These are phyloP conservation scores for Suillus occidentalis DNA, from an alignment of 768 basidiomycete species.

Conservation along the genomic window DNA sequence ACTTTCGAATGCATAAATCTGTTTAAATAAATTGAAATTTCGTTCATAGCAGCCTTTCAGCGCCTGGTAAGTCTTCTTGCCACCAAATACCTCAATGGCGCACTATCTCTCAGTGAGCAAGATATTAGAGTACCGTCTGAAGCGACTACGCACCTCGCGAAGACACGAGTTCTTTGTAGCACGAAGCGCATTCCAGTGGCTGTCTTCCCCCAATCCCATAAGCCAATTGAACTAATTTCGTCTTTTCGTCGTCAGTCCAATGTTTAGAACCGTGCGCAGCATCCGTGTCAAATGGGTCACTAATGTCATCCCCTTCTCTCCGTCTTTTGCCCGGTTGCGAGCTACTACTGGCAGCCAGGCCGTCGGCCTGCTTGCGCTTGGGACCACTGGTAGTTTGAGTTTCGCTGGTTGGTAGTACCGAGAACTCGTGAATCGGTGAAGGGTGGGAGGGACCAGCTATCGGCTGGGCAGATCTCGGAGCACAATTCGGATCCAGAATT, in stretches of 20 bases:
- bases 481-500: conserved; percentile 29
- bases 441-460: conserved; percentile 27
- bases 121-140: background rate
- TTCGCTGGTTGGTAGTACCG: conserved; percentile 31
- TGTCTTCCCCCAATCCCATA: conserved; percentile 68
- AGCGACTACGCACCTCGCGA: conserved; percentile 54
- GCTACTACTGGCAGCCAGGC: conserved; percentile 16
- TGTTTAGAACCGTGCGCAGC: conserved; percentile 70
- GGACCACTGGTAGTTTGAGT: conserved; percentile 19
- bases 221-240: conserved; percentile 77
- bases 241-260: conserved; percentile 85
- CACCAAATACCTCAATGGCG: conserved; percentile 65
- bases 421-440: conserved; percentile 35
- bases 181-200: conserved; percentile 75
- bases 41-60: conserved; percentile 85
- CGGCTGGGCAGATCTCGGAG: conserved; percentile 26
- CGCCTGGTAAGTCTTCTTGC: conserved; percentile 81
- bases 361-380: conserved; percentile 52
- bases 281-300: conserved; percentile 32
- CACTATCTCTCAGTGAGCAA: conserved; percentile 45
- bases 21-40: conserved; percentile 83
- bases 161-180: conserved; percentile 83
- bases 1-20: conserved; percentile 71
- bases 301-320: conserved; percentile 28
- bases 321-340: conserved; percentile 31